These are phyloP conservation scores for Russula abietina DNA, from an alignment of 768 basidiomycete species.

Conservation along the genomic window DNA sequence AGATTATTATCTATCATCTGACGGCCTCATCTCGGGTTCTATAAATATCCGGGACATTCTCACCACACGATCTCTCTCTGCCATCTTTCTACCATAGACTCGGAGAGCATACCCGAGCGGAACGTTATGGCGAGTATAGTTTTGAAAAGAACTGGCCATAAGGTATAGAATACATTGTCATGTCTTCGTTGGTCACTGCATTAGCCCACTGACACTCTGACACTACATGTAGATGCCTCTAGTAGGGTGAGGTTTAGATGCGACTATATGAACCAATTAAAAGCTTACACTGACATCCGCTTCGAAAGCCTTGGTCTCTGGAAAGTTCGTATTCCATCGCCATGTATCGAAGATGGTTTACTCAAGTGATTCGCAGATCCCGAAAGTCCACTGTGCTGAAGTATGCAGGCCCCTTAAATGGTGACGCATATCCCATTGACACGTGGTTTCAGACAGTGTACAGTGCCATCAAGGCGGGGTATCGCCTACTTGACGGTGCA, in stretches of 20 bases:
- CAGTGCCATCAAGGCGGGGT: conserved; percentile 78
- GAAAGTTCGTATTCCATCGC: conserved; percentile 43
- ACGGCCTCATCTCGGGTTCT: neutral
- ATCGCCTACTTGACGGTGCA: conserved; percentile 82
- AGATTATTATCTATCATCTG: neutral
- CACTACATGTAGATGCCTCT: conserved; percentile 57
- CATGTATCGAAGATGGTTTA: neutral
- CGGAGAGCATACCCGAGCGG: conserved; percentile 19
- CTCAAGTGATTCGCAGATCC: conserved; percentile 38
- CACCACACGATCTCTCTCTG: neutral
- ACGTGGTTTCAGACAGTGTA: conserved; percentile 58
- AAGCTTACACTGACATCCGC: conserved; percentile 14
- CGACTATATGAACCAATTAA: conserved; percentile 4
- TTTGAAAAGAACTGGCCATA: conserved; percentile 54
- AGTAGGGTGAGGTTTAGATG: conserved; percentile 48
- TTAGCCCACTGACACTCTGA: conserved; percentile 8
- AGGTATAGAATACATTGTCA: conserved; percentile 35
- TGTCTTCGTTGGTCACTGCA: neutral
- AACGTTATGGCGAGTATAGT: conserved; percentile 45
- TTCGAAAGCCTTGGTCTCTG: conserved; percentile 56
- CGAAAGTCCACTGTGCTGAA: conserved; percentile 53
- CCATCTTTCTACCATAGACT: conserved; percentile 3
- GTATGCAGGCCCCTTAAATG: conserved; percentile 29
- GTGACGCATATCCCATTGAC: neutral
- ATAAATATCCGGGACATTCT: neutral